Conservation (phyloP, 805 yeast genomes). For the Nakazawaea laoshanensis region DNA sequence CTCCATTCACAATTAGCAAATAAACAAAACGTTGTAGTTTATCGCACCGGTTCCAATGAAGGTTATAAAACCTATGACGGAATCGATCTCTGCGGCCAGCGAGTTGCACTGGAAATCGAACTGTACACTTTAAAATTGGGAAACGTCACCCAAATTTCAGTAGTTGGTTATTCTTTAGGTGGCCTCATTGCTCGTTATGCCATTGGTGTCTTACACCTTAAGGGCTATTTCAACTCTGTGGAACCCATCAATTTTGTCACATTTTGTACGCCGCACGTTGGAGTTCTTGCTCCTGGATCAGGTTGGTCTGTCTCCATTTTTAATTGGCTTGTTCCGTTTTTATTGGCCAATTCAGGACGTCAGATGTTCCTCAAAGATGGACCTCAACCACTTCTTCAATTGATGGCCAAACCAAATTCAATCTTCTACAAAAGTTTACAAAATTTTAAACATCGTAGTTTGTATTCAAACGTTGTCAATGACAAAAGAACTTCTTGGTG, state of each 20-base stretch:
- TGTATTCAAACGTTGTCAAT: slow-evolving; percentile 72
- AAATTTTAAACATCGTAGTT: slow-evolving; percentile 40
- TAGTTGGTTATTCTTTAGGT: slow-evolving; percentile 85
- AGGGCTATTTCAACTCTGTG: slow-evolving; percentile 42
- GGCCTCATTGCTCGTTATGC: slow-evolving; percentile 80
- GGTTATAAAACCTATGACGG: slow-evolving; percentile 84
- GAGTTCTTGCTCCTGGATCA: slow-evolving; percentile 53
- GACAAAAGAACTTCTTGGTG: slow-evolving; percentile 81
- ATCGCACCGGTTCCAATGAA: slow-evolving; percentile 49
- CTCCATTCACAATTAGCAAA: slow-evolving; percentile 15
- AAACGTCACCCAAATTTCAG: slow-evolving; percentile 58
- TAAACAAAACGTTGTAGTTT: slow-evolving; percentile 27
- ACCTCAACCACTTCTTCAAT: slow-evolving; percentile 43
- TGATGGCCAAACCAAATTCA: slow-evolving; percentile 59
- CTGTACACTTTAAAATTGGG: slow-evolving; percentile 22
- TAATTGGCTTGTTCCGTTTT: slow-evolving; percentile 54
- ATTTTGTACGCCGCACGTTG: slow-evolving; percentile 66
- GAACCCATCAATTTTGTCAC: slow-evolving; percentile 52
- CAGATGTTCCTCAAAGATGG: slow-evolving; percentile 63
- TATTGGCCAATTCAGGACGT: slow-evolving; percentile 64
- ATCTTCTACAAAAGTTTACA: slow-evolving; percentile 50
- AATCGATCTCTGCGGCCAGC: slow-evolving; percentile 72
- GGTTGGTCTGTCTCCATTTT: slow-evolving; percentile 42
- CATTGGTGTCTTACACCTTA: slow-evolving; percentile 56
- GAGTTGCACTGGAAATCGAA: slow-evolving; percentile 63